Conservation (phyloP, 208 protist genomes). For the Acanthamoeba castellanii region DNA sequence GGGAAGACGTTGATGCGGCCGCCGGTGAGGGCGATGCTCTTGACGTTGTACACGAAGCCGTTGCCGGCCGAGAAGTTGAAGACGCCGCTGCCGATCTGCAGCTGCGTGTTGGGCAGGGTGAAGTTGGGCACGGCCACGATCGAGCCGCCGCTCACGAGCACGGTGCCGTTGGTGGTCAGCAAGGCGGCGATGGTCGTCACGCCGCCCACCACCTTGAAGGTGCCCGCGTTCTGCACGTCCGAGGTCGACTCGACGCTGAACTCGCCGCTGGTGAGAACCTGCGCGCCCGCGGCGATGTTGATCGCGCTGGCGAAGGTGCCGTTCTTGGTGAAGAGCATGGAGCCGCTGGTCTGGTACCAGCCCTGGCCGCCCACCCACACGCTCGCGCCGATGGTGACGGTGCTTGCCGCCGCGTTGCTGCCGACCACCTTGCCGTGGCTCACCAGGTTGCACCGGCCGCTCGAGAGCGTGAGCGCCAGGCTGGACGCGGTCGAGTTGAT, state of each 20-base stretch:
- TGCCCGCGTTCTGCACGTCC: slow-evolving; percentile 27
- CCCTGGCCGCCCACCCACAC: slow-evolving; percentile 49
- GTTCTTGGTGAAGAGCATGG: slow-evolving; percentile 54
- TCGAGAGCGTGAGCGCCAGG: slow-evolving; percentile 16
- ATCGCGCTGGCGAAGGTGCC: slow-evolving; percentile 64
- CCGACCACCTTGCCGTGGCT: slow-evolving; percentile 33
- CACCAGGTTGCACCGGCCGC: not conserved
- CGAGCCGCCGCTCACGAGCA: slow-evolving; percentile 53
- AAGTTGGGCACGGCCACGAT: slow-evolving; percentile 54
- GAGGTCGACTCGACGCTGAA: slow-evolving; percentile 40
- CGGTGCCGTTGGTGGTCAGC: slow-evolving; percentile 14
- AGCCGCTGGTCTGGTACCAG: slow-evolving; percentile 29
- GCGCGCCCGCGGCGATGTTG: slow-evolving; percentile 28
- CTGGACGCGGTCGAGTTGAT: slow-evolving; percentile 33
- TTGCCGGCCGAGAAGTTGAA: slow-evolving; percentile 50
- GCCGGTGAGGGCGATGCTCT: not conserved
- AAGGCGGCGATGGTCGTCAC: slow-evolving; percentile 13
- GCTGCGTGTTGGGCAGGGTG: slow-evolving; percentile 44
- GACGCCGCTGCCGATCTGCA: slow-evolving; percentile 14
- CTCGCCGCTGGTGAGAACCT: not conserved
- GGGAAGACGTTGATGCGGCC: slow-evolving; percentile 46
- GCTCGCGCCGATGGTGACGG: slow-evolving; percentile 26
- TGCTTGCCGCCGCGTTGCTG: not conserved
- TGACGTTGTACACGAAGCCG: slow-evolving; percentile 60
- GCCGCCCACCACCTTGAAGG: slow-evolving; percentile 52